phyloP scores from a whole-genome alignment of 2,329 filamentous ascomycete species.

The Aspergillus sp. region DNA sequence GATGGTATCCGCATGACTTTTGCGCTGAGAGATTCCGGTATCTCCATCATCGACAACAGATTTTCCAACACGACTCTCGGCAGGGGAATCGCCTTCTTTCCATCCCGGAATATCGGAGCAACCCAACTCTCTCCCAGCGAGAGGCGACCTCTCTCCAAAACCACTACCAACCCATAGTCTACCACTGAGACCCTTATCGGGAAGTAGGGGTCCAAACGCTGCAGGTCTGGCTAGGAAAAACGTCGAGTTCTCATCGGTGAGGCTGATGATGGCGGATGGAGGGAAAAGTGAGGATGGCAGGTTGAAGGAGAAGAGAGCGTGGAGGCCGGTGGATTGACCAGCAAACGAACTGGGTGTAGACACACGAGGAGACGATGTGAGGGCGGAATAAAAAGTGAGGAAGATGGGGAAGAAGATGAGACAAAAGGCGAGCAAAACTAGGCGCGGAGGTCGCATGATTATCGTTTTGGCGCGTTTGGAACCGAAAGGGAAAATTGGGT shows the following conservation, averaged over 20 bases:
- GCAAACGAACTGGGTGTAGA: constrained; percentile 38
- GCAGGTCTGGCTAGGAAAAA: constrained; percentile 93
- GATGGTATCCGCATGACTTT: constrained; percentile 24
- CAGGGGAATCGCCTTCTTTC: constrained; percentile 58
- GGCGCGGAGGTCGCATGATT: constrained; percentile 49
- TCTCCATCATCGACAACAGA: constrained; percentile 26
- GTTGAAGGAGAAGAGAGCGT: constrained; percentile 67
- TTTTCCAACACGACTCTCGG: constrained; percentile 23
- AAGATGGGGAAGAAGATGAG: constrained; percentile 50
- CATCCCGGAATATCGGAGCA: constrained; percentile 94
- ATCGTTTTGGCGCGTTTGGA: not conserved
- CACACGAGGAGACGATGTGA: constrained; percentile 40
- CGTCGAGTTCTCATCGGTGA: constrained; percentile 97
- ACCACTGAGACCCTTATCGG: constrained; percentile 74
- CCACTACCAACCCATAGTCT: constrained; percentile 92
- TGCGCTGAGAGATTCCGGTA: constrained; percentile 18
- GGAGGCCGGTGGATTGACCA: constrained; percentile 49
- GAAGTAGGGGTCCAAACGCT: constrained; percentile 82
- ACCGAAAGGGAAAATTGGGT: not conserved
- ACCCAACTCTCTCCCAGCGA: constrained; percentile 79
- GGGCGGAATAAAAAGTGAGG: constrained; percentile 48
- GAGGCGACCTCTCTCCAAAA: constrained; percentile 69
- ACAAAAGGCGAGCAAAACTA: constrained; percentile 47
- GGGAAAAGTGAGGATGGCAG: constrained; percentile 86
- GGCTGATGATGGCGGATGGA: constrained; percentile 89